Evolutionary conservation across 164 flowering plant species (phyloP), one percentile per base, ranked within the genome.

Genomic region (Amborella trichopoda): DNA sequence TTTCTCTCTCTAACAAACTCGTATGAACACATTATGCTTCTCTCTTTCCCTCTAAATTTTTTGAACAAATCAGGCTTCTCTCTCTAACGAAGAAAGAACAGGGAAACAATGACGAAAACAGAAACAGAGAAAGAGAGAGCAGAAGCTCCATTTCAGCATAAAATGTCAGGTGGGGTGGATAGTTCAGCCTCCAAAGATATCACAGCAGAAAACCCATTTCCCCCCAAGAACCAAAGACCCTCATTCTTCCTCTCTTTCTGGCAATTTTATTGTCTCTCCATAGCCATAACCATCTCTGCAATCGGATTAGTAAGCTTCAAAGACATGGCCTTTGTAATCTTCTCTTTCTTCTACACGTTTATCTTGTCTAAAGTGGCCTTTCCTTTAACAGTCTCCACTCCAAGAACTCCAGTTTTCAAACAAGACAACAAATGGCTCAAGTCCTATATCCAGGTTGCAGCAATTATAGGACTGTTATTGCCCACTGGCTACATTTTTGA

Each of bases 401-500:
- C 28, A 4, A 75, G 63, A 1, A 42, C 71, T 1, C 56, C 59
- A 0, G 63, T 75, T 8, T 70, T 71, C 59, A 58, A 53, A 46
- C 38, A 58, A 8, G 49, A 54, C 0, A 71, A 47, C 66, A 64
- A 41, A 14, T 2, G 65, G 14, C 63, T 84, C n/a, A 19, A 44
- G 13, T 2, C 60, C 21, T 75, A 83, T 54, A 69, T 76, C 23
- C 23, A 40, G 3, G 0, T 66, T 14, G 84, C 50, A 0, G 89
- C 77, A 6, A 1, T 80, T 2, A 50, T 80, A 45, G 89, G 96
- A 3, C 61, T 88, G 0, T 32, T 70, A 1, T 64, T 78, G 20
- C 96, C 96, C 0, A 69, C 78, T 4, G 71, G 52, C 1, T 83
- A 83, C 54, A 80, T 88, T 24, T 63, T 79, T 13, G 67, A 74